Evolutionary conservation across 345 rosid genomes (phyloP), one percentile per base, ranked within the genome.

Genomic region (Trapa bicornis): DNA sequence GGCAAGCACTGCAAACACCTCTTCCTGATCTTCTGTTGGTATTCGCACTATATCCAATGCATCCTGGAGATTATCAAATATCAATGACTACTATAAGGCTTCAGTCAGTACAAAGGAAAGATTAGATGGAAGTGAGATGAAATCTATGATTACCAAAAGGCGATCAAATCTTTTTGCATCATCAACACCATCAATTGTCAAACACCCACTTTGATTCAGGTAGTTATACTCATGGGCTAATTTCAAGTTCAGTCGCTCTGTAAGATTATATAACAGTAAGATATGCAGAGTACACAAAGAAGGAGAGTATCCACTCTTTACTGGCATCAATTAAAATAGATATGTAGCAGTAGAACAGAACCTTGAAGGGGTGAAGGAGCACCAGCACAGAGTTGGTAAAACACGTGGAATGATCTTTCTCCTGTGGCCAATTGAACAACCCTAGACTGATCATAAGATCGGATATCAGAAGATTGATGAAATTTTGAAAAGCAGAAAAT

Each of bases 321-420:
- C 29, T 74, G 14, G 37, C 42, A 65, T 41, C 3, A n/a, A 17
- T 14, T n/a, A 1, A 42, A 37, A 38, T 5, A 39, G 66, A 33
- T 13, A 63, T 15, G 47, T 39, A 64, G 22, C 67, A 62, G 68
- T 52, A 64, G 50, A 32, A 66, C 29, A 65, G 63, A 66, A 94
- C 99, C 99, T 89, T 82, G 88, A 62, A 94, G 88, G 75, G 61
- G 67, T 52, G 86, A 75, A 35, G 97, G 84, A 85, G 95, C 97
- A 67, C 99, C 97, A 66, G 89, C 92, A 83, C 99, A 94, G 41
- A 94, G 82, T 80, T 89, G 91, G 79, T 94, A 94, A 70, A 94
- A 91, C 69, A 94, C 75, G 71, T 91, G 97, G 78, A 83, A 94
- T 38, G 99, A 87, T 76, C 99, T 79, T 86, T 94, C 99, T 71